A percentile compares a stretch with the other conserved stretches of the same genome.
Evolutionary conservation across 73 alveolate genomes (phyloP).

Genomic region (Loxodes magnus): DNA sequence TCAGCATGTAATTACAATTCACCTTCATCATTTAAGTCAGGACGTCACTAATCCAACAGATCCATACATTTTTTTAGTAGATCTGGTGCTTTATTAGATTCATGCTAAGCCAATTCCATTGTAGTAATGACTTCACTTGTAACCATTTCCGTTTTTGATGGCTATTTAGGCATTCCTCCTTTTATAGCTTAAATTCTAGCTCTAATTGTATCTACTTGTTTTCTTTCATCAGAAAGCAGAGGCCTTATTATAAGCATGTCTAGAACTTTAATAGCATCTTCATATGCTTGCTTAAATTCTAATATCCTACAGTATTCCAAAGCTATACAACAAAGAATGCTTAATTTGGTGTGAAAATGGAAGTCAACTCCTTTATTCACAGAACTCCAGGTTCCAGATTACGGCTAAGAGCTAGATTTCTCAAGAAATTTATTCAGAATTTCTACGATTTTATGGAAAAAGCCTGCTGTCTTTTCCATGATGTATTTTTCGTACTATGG

Average conservation of each 20-base stretch:
- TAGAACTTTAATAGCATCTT: slow-evolving; percentile 87
- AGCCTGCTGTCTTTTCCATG: slow-evolving; percentile 68
- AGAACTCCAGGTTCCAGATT: slow-evolving; percentile 13
- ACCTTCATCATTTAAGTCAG: slow-evolving; percentile 87
- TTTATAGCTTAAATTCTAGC: slow-evolving; percentile 80
- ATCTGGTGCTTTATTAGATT: slow-evolving; percentile 34
- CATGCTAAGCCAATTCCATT: slow-evolving; percentile 11
- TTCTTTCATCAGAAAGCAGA: slow-evolving; percentile 78
- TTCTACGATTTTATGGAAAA: slow-evolving; percentile 80
- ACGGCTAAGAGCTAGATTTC: slow-evolving; percentile 60
- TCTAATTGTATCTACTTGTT: slow-evolving; percentile 79
- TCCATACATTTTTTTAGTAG: slow-evolving; percentile 76
- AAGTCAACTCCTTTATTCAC: slow-evolving; percentile 3
- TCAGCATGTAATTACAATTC: slow-evolving; percentile 93
- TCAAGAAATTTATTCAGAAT: slow-evolving; percentile 76
- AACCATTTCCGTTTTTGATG: slow-evolving; percentile 42
- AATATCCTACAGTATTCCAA: slow-evolving; percentile 66
- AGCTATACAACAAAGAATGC: slow-evolving; percentile 33
- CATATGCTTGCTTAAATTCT: slow-evolving; percentile 63
- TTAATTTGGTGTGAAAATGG: background rate
- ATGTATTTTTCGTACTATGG: slow-evolving; percentile 69
- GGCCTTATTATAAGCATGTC: slow-evolving; percentile 73
- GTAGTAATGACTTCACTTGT: slow-evolving; percentile 36
- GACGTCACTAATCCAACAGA: slow-evolving; percentile 65
- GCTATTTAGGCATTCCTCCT: slow-evolving; percentile 31